Evolutionary conservation across 129 eudicot genomes (phyloP).

Genomic region (Arctium lappa): DNA sequence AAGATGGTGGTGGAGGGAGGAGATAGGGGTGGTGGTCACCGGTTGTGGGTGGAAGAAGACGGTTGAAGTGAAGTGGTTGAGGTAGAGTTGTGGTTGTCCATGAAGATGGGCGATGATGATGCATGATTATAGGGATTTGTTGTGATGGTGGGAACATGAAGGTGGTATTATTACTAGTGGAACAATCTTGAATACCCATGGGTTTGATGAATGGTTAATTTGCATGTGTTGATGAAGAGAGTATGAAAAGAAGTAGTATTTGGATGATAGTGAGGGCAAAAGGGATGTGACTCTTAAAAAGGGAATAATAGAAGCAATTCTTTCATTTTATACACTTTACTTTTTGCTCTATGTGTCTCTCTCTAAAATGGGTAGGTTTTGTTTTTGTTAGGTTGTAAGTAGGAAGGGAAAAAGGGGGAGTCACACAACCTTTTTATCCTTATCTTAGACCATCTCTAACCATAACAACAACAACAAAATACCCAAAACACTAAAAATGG

Average conservation of each 20-base stretch:
- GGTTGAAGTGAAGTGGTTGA: conserved; percentile 15
- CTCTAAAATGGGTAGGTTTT: neutral
- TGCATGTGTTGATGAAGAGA: conserved; percentile 18
- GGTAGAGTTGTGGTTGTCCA: conserved; percentile 14
- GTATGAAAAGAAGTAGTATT: conserved; percentile 9
- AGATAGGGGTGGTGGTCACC: conserved; percentile 55
- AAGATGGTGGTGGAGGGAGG: conserved; percentile 38
- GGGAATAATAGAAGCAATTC: conserved; percentile 13
- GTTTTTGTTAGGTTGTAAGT: neutral
- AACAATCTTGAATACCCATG: conserved; percentile 12
- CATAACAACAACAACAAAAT: too few relatives aligned
- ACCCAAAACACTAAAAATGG: too few relatives aligned
- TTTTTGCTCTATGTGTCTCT: neutral
- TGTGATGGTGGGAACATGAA: conserved; percentile 19
- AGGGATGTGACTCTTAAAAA: conserved; percentile 6
- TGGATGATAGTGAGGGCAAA: conserved; percentile 18
- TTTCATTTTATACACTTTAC: neutral
- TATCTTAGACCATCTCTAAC: too few relatives aligned
- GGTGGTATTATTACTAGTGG: conserved; percentile 22
- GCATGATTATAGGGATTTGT: conserved; percentile 26
- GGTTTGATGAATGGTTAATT: conserved; percentile 8
- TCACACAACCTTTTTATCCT: neutral
- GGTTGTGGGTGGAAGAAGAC: conserved; percentile 19
- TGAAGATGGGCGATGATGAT: conserved; percentile 3
- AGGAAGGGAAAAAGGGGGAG: neutral